Evolutionary conservation across 371 early-diverging fungal genomes (phyloP).

Genomic region (Mortierella sp.): DNA sequence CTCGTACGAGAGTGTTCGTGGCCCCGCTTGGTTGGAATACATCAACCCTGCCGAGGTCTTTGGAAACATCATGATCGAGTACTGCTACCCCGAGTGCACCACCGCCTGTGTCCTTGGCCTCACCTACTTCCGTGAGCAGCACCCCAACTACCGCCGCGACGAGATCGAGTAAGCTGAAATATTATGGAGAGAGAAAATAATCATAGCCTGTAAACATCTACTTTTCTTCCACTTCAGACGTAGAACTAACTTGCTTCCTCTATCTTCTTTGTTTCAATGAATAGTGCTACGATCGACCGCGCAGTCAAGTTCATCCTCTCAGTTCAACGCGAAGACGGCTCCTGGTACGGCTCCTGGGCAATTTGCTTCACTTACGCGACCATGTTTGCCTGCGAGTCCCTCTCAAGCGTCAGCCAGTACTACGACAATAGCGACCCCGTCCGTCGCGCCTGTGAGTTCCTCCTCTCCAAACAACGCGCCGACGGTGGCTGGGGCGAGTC

Average conservation of each 20-base stretch:
- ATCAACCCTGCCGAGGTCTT: slow-evolving; percentile 96
- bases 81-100: slow-evolving; percentile 97
- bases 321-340: slow-evolving; percentile 87
- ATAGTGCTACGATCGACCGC: slow-evolving; percentile 61
- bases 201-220: background rate
- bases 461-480: slow-evolving; percentile 84
- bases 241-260: background rate
- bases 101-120: slow-evolving; percentile 92
- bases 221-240: background rate
- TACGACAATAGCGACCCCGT: slow-evolving; percentile 82
- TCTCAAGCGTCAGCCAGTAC: slow-evolving; percentile 86
- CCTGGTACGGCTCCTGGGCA: slow-evolving; percentile 97
- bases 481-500: slow-evolving; percentile 99
- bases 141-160: slow-evolving; percentile 84
- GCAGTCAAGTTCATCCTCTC: slow-evolving; percentile 81
- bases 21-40: slow-evolving; percentile 82
- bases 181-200: background rate
- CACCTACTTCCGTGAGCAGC: slow-evolving; percentile 78
- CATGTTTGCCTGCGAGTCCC: slow-evolving; percentile 92
- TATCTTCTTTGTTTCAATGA: background rate
- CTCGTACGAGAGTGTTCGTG: slow-evolving; percentile 90
- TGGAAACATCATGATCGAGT: slow-evolving; percentile 96
- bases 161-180: slow-evolving; percentile 78
- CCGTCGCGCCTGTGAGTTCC: slow-evolving; percentile 86
- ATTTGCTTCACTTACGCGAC: slow-evolving; percentile 98